Conservation (phyloP, 2,329 filamentous ascomycete species). For the Coniella lustricola region DNA sequence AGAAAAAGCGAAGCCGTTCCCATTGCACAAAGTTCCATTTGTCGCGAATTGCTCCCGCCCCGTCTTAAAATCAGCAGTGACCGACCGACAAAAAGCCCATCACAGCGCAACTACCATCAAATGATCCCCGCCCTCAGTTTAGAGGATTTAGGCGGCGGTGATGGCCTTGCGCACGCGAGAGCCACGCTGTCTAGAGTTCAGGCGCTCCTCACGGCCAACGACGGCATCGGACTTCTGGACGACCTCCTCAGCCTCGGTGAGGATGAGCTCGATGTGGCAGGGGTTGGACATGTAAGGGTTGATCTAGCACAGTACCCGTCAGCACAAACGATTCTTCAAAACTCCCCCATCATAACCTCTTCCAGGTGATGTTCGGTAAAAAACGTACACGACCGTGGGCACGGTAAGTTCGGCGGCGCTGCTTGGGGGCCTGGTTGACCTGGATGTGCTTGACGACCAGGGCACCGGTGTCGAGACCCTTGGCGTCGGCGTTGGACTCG, state of each 20-base stretch:
- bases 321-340: slow-evolving; percentile 16
- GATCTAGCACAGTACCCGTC: slow-evolving; percentile 63
- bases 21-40: slow-evolving; percentile 15
- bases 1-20: slow-evolving; percentile 18
- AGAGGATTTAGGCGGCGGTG: slow-evolving; percentile 49
- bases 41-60: slow-evolving; percentile 6
- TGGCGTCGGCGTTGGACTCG: slow-evolving; percentile 93
- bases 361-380: slow-evolving; percentile 4
- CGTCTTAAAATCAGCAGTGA: slow-evolving; percentile 7
- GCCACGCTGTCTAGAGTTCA: slow-evolving; percentile 91
- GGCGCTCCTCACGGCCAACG: slow-evolving; percentile 57
- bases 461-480: slow-evolving; percentile 95
- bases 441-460: slow-evolving; percentile 99
- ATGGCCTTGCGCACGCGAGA: slow-evolving; percentile 57
- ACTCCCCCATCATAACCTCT: neutral
- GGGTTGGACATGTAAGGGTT: slow-evolving; percentile 99
- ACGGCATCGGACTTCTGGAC: slow-evolving; percentile 80
- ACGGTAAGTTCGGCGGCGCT: slow-evolving; percentile 98
- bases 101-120: slow-evolving; percentile 19
- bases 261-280: slow-evolving; percentile 99
- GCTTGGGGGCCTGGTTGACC: slow-evolving; percentile 99
- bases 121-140: slow-evolving; percentile 3
- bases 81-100: slow-evolving; percentile 30
- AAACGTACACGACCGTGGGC: slow-evolving; percentile 96
- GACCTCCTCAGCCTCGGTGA: slow-evolving; percentile 93